Conservation (phyloP, 2,329 filamentous ascomycete species). For the Hypoxylon sp. region DNA sequence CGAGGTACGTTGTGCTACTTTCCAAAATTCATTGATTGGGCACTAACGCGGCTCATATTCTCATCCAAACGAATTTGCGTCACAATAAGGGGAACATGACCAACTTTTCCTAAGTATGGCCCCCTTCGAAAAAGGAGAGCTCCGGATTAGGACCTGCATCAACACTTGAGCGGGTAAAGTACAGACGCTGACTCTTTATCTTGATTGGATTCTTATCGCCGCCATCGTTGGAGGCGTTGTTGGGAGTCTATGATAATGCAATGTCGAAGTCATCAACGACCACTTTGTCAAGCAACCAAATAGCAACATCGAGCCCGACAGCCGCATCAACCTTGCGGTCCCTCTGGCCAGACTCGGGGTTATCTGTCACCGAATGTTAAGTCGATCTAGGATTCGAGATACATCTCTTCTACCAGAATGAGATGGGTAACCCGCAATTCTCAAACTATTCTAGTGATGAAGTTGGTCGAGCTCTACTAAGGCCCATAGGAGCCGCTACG, state of each 20-base stretch:
- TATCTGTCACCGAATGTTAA: slow-evolving; percentile 23
- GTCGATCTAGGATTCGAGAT: slow-evolving; percentile 11
- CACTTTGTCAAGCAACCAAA: background rate
- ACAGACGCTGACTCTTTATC: slow-evolving; percentile 7
- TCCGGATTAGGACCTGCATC: slow-evolving; percentile 8
- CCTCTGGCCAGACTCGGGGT: slow-evolving; percentile 17
- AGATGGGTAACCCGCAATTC: slow-evolving; percentile 9
- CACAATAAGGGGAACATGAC: background rate
- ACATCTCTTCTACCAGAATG: slow-evolving; percentile 28
- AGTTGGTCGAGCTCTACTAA: slow-evolving; percentile 27
- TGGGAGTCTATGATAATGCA: slow-evolving; percentile 6
- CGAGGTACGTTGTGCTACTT: background rate
- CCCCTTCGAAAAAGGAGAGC: background rate
- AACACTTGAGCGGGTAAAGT: slow-evolving; percentile 1
- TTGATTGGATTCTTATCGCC: slow-evolving; percentile 6
- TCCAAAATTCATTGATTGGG: background rate
- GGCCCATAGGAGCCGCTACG: slow-evolving; percentile 14
- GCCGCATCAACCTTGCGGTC: slow-evolving; percentile 13
- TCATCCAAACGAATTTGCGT: background rate
- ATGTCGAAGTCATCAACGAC: background rate
- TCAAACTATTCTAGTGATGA: slow-evolving; percentile 28
- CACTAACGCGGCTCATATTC: background rate
- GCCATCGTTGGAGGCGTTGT: slow-evolving; percentile 20
- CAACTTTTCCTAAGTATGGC: background rate
- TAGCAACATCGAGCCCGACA: slow-evolving; percentile 8